Conservation (phyloP, 2,329 filamentous ascomycete species). For the Hypoxylon sp. region DNA sequence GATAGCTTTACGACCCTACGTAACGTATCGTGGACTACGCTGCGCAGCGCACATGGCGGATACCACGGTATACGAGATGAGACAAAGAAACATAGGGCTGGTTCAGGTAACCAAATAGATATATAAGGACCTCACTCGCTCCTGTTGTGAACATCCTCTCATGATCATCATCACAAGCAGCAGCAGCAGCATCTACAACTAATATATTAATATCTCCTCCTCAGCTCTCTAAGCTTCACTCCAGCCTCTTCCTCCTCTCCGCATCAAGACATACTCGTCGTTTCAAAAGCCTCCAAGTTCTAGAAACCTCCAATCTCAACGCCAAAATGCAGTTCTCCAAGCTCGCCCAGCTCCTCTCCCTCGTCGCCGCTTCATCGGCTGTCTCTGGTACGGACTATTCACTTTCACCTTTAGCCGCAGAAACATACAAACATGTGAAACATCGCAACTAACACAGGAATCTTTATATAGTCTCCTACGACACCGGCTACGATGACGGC, state of each 20-base stretch:
- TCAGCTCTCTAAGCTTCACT: constrained; percentile 25
- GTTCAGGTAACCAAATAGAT: constrained; percentile 28
- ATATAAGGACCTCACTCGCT: constrained; percentile 37
- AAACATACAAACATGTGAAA: not conserved
- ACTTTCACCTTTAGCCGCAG: not conserved
- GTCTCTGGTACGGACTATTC: constrained; percentile 45
- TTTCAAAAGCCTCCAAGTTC: constrained; percentile 4
- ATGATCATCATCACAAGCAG: constrained; percentile 29
- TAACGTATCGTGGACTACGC: constrained; percentile 39
- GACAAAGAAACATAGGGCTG: constrained; percentile 21
- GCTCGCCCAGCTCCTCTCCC: constrained; percentile 50
- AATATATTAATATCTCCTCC: constrained; percentile 32
- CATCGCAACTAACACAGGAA: constrained; percentile 39
- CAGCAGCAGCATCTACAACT: constrained; percentile 32
- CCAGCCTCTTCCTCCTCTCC: constrained; percentile 14
- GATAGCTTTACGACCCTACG: constrained; percentile 34
- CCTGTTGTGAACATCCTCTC: constrained; percentile 21
- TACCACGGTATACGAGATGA: constrained; percentile 37
- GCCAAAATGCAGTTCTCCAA: constrained; percentile 53
- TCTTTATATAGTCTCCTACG: constrained; percentile 74
- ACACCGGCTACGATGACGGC: constrained; percentile 77
- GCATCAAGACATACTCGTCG: not conserved
- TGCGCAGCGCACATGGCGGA: constrained; percentile 14
- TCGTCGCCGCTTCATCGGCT: constrained; percentile 50
- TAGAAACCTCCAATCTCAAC: constrained; percentile 10